phyloP scores from a whole-genome alignment of 179 eudicot genomes.

The Sideroxylon spinosum region DNA sequence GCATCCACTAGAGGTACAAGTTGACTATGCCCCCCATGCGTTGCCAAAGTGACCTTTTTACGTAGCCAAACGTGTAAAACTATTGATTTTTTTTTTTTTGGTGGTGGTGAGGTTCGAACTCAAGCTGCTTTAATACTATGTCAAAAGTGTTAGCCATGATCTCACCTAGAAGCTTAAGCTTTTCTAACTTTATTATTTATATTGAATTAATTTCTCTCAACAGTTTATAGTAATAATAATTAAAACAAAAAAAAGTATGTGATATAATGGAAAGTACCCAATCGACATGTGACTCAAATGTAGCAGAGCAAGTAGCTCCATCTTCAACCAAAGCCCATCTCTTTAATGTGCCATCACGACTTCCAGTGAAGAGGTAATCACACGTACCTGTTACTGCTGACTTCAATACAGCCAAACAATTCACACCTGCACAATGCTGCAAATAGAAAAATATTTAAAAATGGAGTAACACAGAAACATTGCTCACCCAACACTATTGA shows the following conservation, averaged over 20 bases:
- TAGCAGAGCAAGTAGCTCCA: constrained; percentile 69
- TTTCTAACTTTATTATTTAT: no score
- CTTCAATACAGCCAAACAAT: constrained; percentile 81
- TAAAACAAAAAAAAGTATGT: no score
- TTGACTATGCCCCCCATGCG: not conserved
- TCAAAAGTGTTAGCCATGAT: no score
- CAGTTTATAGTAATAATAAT: no score
- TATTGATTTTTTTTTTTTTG: no score
- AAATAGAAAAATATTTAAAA: constrained; percentile 24
- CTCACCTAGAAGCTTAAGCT: no score
- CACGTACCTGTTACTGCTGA: constrained; percentile 41
- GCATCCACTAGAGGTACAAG: not conserved
- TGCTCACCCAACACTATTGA: not conserved
- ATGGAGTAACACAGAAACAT: constrained; percentile 1
- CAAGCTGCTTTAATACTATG: no score
- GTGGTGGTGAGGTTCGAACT: no score
- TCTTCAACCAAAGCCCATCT: constrained; percentile 82
- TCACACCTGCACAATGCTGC: constrained; percentile 94
- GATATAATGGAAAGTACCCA: constrained; percentile 55
- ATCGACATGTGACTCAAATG: constrained; percentile 97
- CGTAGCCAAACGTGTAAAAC: no score
- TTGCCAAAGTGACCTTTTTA: no score
- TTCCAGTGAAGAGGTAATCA: constrained; percentile 78
- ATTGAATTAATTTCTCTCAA: no score
- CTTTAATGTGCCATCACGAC: constrained; percentile 95